phyloP scores from a whole-genome alignment of 2,329 filamentous ascomycete species.

The Zalaria obscura region DNA sequence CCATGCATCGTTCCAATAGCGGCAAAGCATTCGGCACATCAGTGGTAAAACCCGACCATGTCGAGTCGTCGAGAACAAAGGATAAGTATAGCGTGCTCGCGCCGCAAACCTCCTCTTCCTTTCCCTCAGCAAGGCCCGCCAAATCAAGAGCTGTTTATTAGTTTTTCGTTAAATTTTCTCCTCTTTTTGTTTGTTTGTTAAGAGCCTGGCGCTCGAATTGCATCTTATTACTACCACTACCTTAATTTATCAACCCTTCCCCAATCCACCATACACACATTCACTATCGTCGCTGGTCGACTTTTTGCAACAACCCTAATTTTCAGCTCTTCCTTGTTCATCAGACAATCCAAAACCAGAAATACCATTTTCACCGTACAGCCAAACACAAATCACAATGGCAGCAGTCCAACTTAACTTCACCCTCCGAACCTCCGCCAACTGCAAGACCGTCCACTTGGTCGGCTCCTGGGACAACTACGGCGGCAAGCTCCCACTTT shows the following conservation, averaged over 20 bases:
- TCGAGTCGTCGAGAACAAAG: neutral
- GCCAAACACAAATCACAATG: constrained; percentile 37
- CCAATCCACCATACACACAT: constrained; percentile 11
- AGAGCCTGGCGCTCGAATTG: constrained; percentile 31
- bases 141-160: constrained; percentile 35
- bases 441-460: constrained; percentile 94
- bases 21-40: no score
- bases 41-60: no score
- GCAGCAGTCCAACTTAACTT: constrained; percentile 89
- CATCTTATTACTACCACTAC: constrained; percentile 11
- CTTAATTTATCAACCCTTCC: constrained; percentile 8
- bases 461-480: constrained; percentile 99
- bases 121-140: constrained; percentile 35
- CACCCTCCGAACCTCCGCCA: constrained; percentile 84
- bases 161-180: constrained; percentile 27
- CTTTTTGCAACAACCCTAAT: constrained; percentile 21
- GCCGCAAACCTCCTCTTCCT: constrained; percentile 17
- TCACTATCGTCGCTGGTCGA: constrained; percentile 29
- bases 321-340: constrained; percentile 35
- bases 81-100: constrained; percentile 10
- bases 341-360: constrained; percentile 12
- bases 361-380: constrained; percentile 10
- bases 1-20: constrained; percentile 9
- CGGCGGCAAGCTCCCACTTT: constrained; percentile 81
- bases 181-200: constrained; percentile 25